Base-by-base conservation (phyloP, 2,329 filamentous ascomycete genomes). In the Rhynchosporium agropyri region DNA sequence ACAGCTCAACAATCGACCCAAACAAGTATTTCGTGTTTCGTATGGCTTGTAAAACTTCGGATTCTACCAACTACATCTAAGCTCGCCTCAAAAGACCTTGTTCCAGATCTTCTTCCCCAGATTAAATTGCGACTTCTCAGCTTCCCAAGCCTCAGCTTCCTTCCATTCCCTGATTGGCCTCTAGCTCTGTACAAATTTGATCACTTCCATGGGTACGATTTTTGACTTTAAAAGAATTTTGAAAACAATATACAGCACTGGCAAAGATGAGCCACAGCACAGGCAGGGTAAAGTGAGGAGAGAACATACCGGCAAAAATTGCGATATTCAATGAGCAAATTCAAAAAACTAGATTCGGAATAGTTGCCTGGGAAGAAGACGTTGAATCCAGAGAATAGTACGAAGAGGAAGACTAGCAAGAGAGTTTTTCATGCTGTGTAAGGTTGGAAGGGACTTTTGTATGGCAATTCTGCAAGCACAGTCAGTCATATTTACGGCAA, bases 301-400 rank as follows among this genome's bases (percentile, higher is more conserved):
- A 48, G 26, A 9, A 36, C 54, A 13, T 33, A 54, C 61, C 49
- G 12, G 61, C 57, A 42, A 63, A 60, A 1, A 60, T 63, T 13
- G 36, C 50, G 28, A 60, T 63, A 15, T 60, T 63, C 70, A 90
- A 79, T 70, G 87, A 92, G 70, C 77, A 81, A 0, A 84, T 83
- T n/a, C 88, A 64, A 70, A 70, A 95, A 95, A 69, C 80, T 80
- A 4, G 81, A 79, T 0, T 81, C 82, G 15, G 79, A 83, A 83
- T 87, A 94, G 33, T 86, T 79, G 7, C 79, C 77, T 0, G 85
- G 84, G 73, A 88, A 89, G 73, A 94, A 93, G 13, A 89, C 83
- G 42, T 87, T 83, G 76, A 92, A 94, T 1, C 89, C 90, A 6
- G 60, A 59, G n/a, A 63, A 63, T 7, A 68, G 45, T 1, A 64